These are phyloP conservation scores for Trametes coccinea DNA, from an alignment of 768 basidiomycete genomes.

Conservation along the genomic window DNA sequence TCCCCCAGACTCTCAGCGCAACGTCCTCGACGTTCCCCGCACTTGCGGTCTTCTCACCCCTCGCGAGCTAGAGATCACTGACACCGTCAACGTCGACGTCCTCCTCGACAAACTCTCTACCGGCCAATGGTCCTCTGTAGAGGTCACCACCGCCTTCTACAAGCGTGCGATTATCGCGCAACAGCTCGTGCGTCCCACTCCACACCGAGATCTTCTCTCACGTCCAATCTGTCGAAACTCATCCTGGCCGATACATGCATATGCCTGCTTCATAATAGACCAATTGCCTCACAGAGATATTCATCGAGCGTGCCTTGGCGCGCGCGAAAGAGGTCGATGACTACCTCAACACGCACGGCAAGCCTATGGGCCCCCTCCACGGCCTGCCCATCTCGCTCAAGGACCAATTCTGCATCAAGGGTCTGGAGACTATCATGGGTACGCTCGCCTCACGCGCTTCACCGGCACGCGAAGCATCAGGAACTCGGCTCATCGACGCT, in stretches of 20 bases:
- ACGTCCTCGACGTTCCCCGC: slow-evolving; percentile 57
- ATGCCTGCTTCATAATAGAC: slow-evolving; percentile 30
- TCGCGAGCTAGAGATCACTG: slow-evolving; percentile 63
- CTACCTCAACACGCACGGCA: slow-evolving; percentile 39
- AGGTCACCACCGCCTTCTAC: slow-evolving; percentile 46
- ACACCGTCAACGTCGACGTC: slow-evolving; percentile 42
- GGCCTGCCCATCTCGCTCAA: slow-evolving; percentile 49
- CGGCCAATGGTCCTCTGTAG: slow-evolving; percentile 59
- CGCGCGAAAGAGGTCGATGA: slow-evolving; percentile 46
- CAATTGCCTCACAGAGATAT: slow-evolving; percentile 53
- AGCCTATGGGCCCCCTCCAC: slow-evolving; percentile 46
- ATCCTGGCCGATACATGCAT: neutral
- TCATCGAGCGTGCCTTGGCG: slow-evolving; percentile 44
- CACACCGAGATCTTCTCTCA: neutral
- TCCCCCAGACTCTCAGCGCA: slow-evolving; percentile 48
- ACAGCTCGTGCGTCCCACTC: slow-evolving; percentile 39
- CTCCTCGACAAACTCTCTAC: slow-evolving; percentile 56
- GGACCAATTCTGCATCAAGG: slow-evolving; percentile 57
- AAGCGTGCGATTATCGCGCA: slow-evolving; percentile 54
- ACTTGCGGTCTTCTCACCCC: slow-evolving; percentile 56
- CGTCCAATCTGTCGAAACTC: neutral
- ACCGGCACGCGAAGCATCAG: slow-evolving; percentile 18
- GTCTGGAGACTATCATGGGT: slow-evolving; percentile 62
- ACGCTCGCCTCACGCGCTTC: slow-evolving; percentile 1
- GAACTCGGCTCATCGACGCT: slow-evolving; percentile 1